A percentile compares a stretch with the other conserved stretches of the same genome.
Evolutionary conservation across 495 filamentous ascomycete genomes (phyloP).

Genomic region (Aspergillus baeticus): DNA sequence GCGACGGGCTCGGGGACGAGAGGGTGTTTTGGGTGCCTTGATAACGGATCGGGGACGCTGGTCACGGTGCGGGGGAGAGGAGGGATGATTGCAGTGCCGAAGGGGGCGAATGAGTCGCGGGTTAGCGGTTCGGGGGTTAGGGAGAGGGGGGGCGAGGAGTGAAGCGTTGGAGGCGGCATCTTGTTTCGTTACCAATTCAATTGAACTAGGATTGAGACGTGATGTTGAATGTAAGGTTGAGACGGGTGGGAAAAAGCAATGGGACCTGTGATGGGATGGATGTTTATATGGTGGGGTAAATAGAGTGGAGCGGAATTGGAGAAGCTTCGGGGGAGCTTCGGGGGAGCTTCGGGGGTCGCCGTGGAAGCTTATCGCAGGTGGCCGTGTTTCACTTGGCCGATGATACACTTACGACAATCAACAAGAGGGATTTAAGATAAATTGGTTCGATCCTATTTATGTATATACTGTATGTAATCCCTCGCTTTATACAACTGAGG

Average conservation of each 20-base stretch:
- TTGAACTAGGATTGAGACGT: background rate
- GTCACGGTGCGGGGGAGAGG: slow-evolving; percentile 55
- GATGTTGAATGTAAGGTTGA: no score
- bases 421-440: no score
- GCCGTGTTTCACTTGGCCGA: no score
- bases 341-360: slow-evolving; percentile 18
- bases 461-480: background rate
- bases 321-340: slow-evolving; percentile 15
- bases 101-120: slow-evolving; percentile 65
- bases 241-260: background rate
- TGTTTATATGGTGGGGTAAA: background rate
- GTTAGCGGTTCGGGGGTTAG: slow-evolving; percentile 61
- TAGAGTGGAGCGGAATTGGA: background rate
- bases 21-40: slow-evolving; percentile 38
- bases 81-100: slow-evolving; percentile 80
- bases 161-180: slow-evolving; percentile 32
- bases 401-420: no score
- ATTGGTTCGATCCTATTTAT: background rate
- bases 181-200: background rate
- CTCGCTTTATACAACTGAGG: background rate
- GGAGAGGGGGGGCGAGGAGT: slow-evolving; percentile 29
- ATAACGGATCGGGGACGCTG: slow-evolving; percentile 35
- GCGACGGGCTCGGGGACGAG: slow-evolving; percentile 34
- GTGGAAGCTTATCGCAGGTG: background rate
- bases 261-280: no score